Evolutionary conservation across 371 early-diverging fungal species (phyloP), one percentile per base, ranked within the genome.

Genomic region (Mucor lusitanicus): DNA sequence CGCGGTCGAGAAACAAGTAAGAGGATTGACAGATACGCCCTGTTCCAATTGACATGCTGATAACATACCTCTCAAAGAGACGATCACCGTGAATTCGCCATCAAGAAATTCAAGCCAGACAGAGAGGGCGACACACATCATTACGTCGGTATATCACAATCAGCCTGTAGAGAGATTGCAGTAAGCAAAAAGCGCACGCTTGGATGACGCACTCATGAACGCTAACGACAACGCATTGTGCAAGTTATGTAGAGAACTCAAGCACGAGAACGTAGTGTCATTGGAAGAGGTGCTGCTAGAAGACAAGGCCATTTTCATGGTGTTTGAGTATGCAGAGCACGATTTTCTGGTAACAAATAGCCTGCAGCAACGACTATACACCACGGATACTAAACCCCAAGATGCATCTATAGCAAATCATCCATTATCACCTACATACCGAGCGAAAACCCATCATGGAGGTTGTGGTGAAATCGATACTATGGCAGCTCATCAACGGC

Each of bases 21-120:
- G 61, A 35, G 21, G 8, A 19, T 11, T 21, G 50, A 50, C 25
- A 50, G 25, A 28, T 32, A 42, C 28, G 21, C n/a, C 11, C n/a
- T 11, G 23, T 19, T 8, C 21, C 12, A 50, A 9, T 50, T 50
- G 25, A 12, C 25, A 50, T 23, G 12, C 25, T 50, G 23, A 19
- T 19, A 25, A n/a, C 3, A 25, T 0, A 4, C 1, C 1, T 9
- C 30, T 5, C 42, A 3, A 69, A 89, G 90, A 68, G 81, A 84
- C 40, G 87, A 86, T 58, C 78, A 68, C 11, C 82, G 83, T 28
- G 87, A 90, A 66, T 93, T 87, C 73, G 95, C 94, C 13, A 96
- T 97, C 59, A 97, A 97, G 72, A 93, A 94, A 83, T 97, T 97
- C 76, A 97, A 96, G 72, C 95, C 96, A 17, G 97, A 97, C 68